These are phyloP conservation scores for Skeletonema marinoi DNA, from an alignment of 108 stramenopile species.

Conservation along the genomic window DNA sequence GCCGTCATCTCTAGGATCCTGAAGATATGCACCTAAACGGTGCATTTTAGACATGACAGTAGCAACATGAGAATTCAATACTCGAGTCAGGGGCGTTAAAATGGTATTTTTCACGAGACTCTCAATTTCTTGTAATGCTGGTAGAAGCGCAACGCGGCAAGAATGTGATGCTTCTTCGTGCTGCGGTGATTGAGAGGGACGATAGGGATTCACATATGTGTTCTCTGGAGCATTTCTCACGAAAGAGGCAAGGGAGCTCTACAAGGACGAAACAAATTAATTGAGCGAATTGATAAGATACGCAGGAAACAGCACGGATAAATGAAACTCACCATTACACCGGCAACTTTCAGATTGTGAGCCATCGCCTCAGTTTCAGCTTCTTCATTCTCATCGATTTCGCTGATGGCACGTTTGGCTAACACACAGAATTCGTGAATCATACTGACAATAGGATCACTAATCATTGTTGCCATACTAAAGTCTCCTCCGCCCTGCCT, in stretches of 20 bases:
- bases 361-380: conserved; percentile 62
- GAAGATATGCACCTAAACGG: conserved; percentile 64
- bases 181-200: conserved; percentile 74
- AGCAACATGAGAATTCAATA: conserved; percentile 65
- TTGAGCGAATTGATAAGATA: conserved; percentile 15
- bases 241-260: conserved; percentile 46
- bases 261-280: background rate
- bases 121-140: conserved; percentile 77
- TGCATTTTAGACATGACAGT: conserved; percentile 74
- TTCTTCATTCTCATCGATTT: conserved; percentile 56
- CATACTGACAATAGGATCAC: conserved; percentile 73
- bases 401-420: conserved; percentile 72
- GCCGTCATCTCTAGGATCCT: conserved; percentile 26
- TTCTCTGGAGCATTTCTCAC: conserved; percentile 75
- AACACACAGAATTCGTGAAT: conserved; percentile 67
- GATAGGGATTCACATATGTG: conserved; percentile 82
- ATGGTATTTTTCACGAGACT: conserved; percentile 62
- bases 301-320: conserved; percentile 17
- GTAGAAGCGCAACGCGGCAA: conserved; percentile 64
- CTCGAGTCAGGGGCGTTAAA: conserved; percentile 71
- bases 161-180: conserved; percentile 83
- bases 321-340: conserved; percentile 51
- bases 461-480: conserved; percentile 74
- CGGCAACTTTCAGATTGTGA: conserved; percentile 82
- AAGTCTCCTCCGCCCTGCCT: conserved; percentile 86